A percentile compares a stretch with the other conserved stretches of the same genome.
Evolutionary conservation across 1,284 basidiomycete genomes (phyloP).

Genomic region (Pterulicium gracile): DNA sequence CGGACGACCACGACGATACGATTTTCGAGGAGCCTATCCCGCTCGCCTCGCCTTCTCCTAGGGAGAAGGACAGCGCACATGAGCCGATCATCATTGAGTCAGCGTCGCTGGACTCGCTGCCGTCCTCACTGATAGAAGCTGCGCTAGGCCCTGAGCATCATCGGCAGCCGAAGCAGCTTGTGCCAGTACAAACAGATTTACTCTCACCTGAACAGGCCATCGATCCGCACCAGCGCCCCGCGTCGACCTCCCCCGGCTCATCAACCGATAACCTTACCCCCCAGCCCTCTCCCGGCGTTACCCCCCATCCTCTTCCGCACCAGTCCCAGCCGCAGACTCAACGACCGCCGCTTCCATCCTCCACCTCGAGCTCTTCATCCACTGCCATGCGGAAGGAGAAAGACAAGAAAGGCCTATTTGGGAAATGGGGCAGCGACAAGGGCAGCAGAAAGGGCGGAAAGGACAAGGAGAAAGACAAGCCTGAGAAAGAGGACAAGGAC

Average conservation of each 20-base stretch:
- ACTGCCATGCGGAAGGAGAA: constrained; percentile 53
- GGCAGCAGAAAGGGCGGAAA: constrained; percentile 38
- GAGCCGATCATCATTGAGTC: constrained; percentile 20
- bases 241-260: constrained; percentile 10
- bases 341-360: constrained; percentile 13
- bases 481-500: constrained; percentile 61
- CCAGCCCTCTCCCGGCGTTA: constrained; percentile 12
- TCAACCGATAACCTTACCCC: constrained; percentile 16
- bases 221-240: constrained; percentile 10
- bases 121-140: background rate
- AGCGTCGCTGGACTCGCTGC: constrained; percentile 19
- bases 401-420: constrained; percentile 68
- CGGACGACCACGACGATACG: constrained; percentile 38
- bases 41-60: background rate
- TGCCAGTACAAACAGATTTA: constrained; percentile 19
- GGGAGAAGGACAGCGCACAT: background rate
- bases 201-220: background rate
- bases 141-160: constrained; percentile 38
- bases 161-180: constrained; percentile 42
- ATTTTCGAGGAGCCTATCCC: constrained; percentile 2
- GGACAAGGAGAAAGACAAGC: constrained; percentile 40
- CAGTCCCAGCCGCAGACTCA: constrained; percentile 12
- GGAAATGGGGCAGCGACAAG: constrained; percentile 63
- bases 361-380: constrained; percentile 17
- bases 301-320: background rate